phyloP scores from a whole-genome alignment of 176 grass and related monocot species.

The Oryza meyeriana region DNA sequence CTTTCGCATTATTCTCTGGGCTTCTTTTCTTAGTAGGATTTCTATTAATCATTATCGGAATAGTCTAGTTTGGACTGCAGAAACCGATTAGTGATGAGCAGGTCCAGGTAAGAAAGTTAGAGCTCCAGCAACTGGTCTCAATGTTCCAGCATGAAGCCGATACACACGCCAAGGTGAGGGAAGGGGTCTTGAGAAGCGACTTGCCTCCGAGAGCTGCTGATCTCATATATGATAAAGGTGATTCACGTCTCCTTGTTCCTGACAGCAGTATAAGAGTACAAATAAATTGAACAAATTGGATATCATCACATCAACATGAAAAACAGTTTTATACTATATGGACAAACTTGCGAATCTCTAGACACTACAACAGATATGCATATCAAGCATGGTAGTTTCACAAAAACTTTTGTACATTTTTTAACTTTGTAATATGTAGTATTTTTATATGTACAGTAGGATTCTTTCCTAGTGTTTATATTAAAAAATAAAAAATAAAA shows the following conservation, averaged over 20 bases:
- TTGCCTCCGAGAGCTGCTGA: constrained; percentile 45
- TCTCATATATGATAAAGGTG: constrained; percentile 44
- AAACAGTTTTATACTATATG: background rate
- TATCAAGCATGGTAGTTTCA: too few species aligned
- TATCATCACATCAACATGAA: background rate
- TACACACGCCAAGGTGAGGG: constrained; percentile 58
- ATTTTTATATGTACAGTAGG: too few species aligned
- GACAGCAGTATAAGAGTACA: background rate
- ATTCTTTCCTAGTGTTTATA: too few species aligned
- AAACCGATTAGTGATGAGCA: constrained; percentile 47
- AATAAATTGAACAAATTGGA: background rate
- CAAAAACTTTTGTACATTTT: too few species aligned
- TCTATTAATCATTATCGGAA: constrained; percentile 33
- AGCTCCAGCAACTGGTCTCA: constrained; percentile 57
- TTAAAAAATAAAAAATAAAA: too few species aligned
- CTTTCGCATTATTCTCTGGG: constrained; percentile 48
- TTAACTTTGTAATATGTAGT: too few species aligned
- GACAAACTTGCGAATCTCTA: background rate
- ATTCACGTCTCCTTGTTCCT: constrained; percentile 6
- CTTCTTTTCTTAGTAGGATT: constrained; percentile 38
- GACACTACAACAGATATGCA: background rate
- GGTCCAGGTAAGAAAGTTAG: constrained; percentile 52
- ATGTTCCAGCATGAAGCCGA: constrained; percentile 60
- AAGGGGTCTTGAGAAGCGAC: constrained; percentile 51
- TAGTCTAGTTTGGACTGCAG: constrained; percentile 49